Evolutionary conservation across 768 basidiomycete species (phyloP).

Genomic region (Lentinula detonsa): DNA sequence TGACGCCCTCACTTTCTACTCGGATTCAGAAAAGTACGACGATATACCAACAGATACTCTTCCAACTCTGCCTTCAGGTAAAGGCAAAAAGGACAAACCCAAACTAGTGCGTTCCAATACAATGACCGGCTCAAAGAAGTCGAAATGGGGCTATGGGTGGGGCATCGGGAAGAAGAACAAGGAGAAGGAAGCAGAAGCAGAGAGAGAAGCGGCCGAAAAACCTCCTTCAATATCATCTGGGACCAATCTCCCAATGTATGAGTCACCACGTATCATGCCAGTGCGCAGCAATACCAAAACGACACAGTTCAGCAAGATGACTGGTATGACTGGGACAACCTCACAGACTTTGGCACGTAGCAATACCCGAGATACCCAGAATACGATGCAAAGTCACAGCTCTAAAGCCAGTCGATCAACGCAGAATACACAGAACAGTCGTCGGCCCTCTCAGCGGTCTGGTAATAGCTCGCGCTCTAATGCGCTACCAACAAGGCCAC

Average conservation of each 20-base stretch:
- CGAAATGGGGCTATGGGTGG: constrained; percentile 70
- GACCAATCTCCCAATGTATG: constrained; percentile 18
- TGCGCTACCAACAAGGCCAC: constrained; percentile 24
- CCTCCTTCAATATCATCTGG: not conserved
- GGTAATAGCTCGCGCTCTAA: constrained; percentile 10
- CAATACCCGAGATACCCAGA: constrained; percentile 3
- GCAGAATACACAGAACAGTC: constrained; percentile 7
- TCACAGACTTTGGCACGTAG: constrained; percentile 10
- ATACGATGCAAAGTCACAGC: constrained; percentile 12
- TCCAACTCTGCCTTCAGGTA: constrained; percentile 16
- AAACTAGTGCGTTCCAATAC: constrained; percentile 46
- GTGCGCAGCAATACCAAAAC: constrained; percentile 34
- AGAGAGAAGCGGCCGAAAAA: constrained; percentile 19
- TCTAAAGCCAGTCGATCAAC: constrained; percentile 12
- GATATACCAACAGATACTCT: constrained; percentile 26
- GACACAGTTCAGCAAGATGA: constrained; percentile 28
- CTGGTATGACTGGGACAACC: constrained; percentile 13
- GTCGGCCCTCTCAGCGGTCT: constrained; percentile 8
- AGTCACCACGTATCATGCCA: constrained; percentile 28
- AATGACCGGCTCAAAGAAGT: constrained; percentile 54
- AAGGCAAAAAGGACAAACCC: constrained; percentile 26
- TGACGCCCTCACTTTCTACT: constrained; percentile 49
- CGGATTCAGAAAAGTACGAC: constrained; percentile 60
- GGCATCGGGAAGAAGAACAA: constrained; percentile 53
- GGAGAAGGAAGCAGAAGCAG: constrained; percentile 28